Percentiles rank a stretch among this genome's conserved stretches.
Evolutionary conservation across 2,329 filamentous ascomycete species (phyloP).

Genomic region (Helotiales sp.): DNA sequence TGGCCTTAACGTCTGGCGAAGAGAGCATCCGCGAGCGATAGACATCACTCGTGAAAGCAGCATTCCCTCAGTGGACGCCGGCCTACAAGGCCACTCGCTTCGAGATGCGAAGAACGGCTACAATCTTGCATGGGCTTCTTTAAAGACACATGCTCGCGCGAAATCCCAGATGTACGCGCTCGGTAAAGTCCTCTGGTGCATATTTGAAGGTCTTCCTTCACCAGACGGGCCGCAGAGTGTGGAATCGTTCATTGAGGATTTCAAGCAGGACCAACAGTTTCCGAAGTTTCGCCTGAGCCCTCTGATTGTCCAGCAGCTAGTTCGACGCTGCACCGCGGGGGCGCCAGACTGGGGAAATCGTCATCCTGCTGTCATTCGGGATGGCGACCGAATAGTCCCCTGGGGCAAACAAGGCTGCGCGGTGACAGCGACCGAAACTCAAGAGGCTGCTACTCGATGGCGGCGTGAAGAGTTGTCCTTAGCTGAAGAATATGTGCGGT

Average conservation of each 20-base stretch:
- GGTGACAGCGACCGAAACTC: too few relatives aligned
- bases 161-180: slow-evolving; percentile 63
- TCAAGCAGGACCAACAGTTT: slow-evolving; percentile 58
- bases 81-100: slow-evolving; percentile 41
- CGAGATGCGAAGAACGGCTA: slow-evolving; percentile 54
- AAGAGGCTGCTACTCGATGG: too few relatives aligned
- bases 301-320: slow-evolving; percentile 44
- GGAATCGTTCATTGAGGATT: slow-evolving; percentile 48
- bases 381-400: too few relatives aligned
- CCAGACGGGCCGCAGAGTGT: neutral
- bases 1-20: neutral
- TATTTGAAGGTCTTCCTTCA: slow-evolving; percentile 57
- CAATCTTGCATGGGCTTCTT: slow-evolving; percentile 56
- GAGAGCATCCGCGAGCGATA: neutral
- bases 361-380: too few relatives aligned
- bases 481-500: too few relatives aligned
- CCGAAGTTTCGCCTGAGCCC: slow-evolving; percentile 52
- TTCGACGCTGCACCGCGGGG: slow-evolving; percentile 51
- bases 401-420: too few relatives aligned
- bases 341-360: slow-evolving; percentile 7
- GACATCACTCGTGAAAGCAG: neutral
- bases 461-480: too few relatives aligned
- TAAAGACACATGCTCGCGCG: slow-evolving; percentile 53
- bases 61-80: neutral
- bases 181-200: slow-evolving; percentile 60